Evolutionary conservation across 352 stramenopile species (phyloP).

Genomic region (Globisporangium cystogenes): DNA sequence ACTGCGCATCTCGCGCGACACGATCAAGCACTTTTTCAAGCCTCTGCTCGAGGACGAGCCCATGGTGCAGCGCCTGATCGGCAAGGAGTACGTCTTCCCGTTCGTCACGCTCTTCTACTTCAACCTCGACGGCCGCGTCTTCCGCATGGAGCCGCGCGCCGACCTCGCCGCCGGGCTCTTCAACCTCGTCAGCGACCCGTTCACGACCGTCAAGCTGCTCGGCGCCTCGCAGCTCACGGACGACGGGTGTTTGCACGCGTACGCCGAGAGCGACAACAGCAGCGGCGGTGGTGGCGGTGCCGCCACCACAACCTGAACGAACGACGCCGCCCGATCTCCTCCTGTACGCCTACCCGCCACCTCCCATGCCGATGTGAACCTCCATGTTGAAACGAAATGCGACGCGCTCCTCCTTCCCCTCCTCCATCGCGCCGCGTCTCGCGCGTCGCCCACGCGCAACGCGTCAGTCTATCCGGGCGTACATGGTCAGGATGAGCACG

Average conservation of each 20-base stretch:
- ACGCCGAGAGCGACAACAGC: conserved; percentile 16
- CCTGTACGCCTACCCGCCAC: background rate
- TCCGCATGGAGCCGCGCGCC: conserved; percentile 41
- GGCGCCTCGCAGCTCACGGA: conserved; percentile 40
- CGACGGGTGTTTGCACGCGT: conserved; percentile 51
- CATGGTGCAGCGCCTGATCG: conserved; percentile 59
- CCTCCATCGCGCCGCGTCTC: no score
- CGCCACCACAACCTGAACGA: background rate
- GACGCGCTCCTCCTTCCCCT: background rate
- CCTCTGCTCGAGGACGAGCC: conserved; percentile 43
- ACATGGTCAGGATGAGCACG: conserved; percentile 41
- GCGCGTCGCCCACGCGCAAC: no score
- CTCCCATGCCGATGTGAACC: background rate
- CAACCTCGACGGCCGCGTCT: conserved; percentile 38
- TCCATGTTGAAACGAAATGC: background rate
- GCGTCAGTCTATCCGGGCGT: conserved; percentile 29
- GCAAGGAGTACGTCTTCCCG: conserved; percentile 48
- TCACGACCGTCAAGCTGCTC: conserved; percentile 48
- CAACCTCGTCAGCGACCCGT: conserved; percentile 46
- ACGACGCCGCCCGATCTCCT: background rate
- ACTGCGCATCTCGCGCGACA: conserved; percentile 57
- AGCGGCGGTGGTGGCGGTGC: background rate
- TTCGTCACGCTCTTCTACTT: conserved; percentile 56
- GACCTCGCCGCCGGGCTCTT: conserved; percentile 46
- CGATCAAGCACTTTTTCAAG: conserved; percentile 61